Evolutionary conservation across 371 early-diverging fungal species (phyloP).

Genomic region (Blyttiomyces sp.): DNA sequence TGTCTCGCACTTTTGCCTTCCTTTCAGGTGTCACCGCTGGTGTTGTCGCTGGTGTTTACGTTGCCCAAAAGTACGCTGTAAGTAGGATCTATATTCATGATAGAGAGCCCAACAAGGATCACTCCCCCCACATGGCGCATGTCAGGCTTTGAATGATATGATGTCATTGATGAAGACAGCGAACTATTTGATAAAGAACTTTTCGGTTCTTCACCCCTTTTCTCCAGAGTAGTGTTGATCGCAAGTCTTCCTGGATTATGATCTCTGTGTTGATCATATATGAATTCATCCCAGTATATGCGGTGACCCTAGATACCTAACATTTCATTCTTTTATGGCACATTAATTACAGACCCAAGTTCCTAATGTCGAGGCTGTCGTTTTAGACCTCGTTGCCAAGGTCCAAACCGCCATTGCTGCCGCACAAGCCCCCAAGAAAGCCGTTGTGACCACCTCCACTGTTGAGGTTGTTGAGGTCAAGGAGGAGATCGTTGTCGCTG

Average conservation of each 20-base stretch:
- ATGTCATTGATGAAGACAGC: too few species aligned
- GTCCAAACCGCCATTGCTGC: background rate
- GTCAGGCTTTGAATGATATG: too few species aligned
- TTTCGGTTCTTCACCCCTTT: too few species aligned
- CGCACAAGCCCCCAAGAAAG: background rate
- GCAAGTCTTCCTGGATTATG: too few species aligned
- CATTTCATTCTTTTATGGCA: background rate
- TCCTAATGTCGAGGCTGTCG: slow-evolving; percentile 13
- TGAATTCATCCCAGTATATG: too few species aligned
- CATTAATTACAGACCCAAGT: background rate
- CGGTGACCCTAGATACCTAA: background rate
- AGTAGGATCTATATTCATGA: background rate
- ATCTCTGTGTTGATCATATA: too few species aligned
- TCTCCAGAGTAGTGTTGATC: too few species aligned
- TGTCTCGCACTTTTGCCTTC: slow-evolving; percentile 1
- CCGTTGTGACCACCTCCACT: background rate
- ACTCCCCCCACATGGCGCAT: background rate
- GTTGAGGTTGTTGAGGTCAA: background rate
- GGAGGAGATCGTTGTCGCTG: too few species aligned
- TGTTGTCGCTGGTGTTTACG: slow-evolving; percentile 7
- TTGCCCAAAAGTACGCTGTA: slow-evolving; percentile 9
- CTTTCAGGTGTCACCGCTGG: slow-evolving; percentile 1
- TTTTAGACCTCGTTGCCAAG: slow-evolving; percentile 5
- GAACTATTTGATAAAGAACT: too few species aligned
- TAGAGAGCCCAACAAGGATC: background rate